Evolutionary conservation across 106 monocot genomes (phyloP).

Genomic region (Allium sativum): DNA sequence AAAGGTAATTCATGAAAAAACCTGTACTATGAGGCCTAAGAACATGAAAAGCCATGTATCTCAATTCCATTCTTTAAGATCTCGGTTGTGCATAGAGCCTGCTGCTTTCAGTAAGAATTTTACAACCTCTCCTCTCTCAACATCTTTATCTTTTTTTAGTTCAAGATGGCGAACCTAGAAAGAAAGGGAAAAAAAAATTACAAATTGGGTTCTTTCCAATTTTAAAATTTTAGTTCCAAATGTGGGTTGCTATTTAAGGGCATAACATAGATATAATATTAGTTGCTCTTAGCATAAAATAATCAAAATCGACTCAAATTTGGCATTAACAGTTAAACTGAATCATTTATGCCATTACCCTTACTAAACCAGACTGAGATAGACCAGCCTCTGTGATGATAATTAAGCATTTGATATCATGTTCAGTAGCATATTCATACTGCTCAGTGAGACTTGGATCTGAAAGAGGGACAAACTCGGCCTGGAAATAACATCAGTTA

Average conservation of each 20-base stretch:
- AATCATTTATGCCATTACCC: constrained; percentile 32
- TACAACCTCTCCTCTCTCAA: constrained; percentile 51
- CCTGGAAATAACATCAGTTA: constrained; percentile 31
- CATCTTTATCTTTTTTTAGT: constrained; percentile 66
- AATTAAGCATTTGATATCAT: constrained; percentile 82
- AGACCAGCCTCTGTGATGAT: constrained; percentile 85
- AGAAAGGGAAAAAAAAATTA: constrained; percentile 2
- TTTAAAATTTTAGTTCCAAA: neutral
- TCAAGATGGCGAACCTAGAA: constrained; percentile 85
- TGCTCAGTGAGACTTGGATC: constrained; percentile 88
- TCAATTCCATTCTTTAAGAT: constrained; percentile 47
- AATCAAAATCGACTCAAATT: too few species aligned
- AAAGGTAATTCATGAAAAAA: constrained; percentile 13
- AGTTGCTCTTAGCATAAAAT: too few species aligned
- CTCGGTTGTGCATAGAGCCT: constrained; percentile 49
- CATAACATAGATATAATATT: too few species aligned
- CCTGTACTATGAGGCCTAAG: constrained; percentile 7
- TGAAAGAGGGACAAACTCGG: constrained; percentile 62
- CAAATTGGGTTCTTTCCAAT: too few species aligned
- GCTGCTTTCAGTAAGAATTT: constrained; percentile 62
- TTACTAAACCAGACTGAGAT: constrained; percentile 56
- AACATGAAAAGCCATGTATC: constrained; percentile 11
- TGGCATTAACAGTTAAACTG: too few species aligned
- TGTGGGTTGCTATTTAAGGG: too few species aligned
- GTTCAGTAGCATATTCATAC: constrained; percentile 94